Conservation (phyloP, 2,329 filamentous ascomycete genomes). For the Fusarium chuoi region DNA sequence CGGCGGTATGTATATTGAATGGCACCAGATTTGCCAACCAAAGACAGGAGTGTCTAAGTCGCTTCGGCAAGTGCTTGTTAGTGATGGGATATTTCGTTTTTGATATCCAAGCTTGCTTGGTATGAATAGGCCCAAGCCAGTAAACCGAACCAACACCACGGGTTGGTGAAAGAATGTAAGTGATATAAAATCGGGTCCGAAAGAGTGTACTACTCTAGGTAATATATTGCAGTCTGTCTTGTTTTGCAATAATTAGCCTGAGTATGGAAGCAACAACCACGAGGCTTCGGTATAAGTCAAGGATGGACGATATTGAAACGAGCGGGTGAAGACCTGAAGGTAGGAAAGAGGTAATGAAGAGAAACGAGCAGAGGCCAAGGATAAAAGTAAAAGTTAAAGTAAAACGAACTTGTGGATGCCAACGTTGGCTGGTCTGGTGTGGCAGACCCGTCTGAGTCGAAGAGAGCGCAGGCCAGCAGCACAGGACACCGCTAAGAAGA, state of each 20-base stretch:
- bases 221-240: conserved; percentile 9
- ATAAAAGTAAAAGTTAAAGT: conserved; percentile 39
- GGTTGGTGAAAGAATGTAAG: conserved; percentile 24
- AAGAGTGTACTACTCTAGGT: conserved; percentile 37
- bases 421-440: conserved; percentile 23
- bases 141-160: conserved; percentile 8
- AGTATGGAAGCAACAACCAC: conserved; percentile 13
- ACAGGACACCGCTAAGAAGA: conserved; percentile 10
- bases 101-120: neutral
- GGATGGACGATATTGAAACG: conserved; percentile 27
- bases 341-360: conserved; percentile 13
- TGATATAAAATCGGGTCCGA: conserved; percentile 23
- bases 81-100: neutral
- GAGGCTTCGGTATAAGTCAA: conserved; percentile 17
- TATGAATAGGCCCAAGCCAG: conserved; percentile 17
- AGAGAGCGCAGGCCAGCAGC: conserved; percentile 27
- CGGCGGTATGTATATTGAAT: neutral
- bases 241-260: conserved; percentile 29
- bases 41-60: neutral
- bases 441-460: conserved; percentile 19
- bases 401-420: conserved; percentile 39
- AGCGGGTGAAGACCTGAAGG: conserved; percentile 31
- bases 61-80: neutral
- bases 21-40: neutral
- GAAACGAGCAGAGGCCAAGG: conserved; percentile 32